These are phyloP conservation scores for Cytospora chrysosperma DNA, from an alignment of 2,329 filamentous ascomycete genomes.

Conservation along the genomic window DNA sequence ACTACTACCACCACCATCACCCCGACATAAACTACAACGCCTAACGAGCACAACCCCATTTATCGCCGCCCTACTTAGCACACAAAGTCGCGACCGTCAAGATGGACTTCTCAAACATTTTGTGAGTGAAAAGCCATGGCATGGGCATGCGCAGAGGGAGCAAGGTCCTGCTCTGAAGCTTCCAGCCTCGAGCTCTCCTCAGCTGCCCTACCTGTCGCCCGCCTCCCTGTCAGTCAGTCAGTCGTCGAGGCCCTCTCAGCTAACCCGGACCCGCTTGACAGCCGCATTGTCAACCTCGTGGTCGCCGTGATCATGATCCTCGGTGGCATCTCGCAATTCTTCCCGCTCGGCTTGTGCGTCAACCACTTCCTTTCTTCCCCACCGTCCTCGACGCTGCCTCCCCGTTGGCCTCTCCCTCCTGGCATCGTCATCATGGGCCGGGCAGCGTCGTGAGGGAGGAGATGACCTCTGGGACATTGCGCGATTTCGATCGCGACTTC, in stretches of 20 bases:
- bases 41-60: no score
- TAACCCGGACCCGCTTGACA: slow-evolving; percentile 47
- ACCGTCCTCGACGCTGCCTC: slow-evolving; percentile 31
- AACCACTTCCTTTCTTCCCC: slow-evolving; percentile 39
- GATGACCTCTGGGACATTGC: not conserved
- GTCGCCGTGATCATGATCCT: slow-evolving; percentile 85
- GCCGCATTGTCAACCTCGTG: slow-evolving; percentile 91
- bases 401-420: not conserved
- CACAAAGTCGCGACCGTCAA: slow-evolving; percentile 30
- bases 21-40: not conserved
- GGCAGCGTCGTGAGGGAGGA: not conserved
- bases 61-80: not conserved
- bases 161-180: not conserved
- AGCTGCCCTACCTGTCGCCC: not conserved
- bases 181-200: not conserved
- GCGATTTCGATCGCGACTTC: not conserved
- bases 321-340: slow-evolving; percentile 76
- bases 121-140: slow-evolving; percentile 58
- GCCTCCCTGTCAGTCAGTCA: not conserved
- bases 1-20: not conserved
- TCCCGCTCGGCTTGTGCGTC: slow-evolving; percentile 59
- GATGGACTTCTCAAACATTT: slow-evolving; percentile 92
- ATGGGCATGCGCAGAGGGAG: slow-evolving; percentile 21
- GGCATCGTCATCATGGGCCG: not conserved
- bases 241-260: slow-evolving; percentile 24